These are phyloP conservation scores for Kazachstania kunashirensis DNA, from an alignment of 805 yeast genomes.

Conservation along the genomic window DNA sequence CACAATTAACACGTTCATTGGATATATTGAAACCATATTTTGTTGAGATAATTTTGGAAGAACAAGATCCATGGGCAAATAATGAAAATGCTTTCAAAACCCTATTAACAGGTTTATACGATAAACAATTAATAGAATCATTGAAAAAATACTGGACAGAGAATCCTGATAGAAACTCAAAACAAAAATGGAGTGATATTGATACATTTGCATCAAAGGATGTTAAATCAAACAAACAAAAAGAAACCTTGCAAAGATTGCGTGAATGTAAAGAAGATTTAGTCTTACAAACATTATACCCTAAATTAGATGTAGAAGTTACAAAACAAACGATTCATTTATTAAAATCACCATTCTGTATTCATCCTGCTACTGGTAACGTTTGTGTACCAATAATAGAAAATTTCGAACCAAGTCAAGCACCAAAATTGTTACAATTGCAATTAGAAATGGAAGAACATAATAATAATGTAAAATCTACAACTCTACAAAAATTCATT, in stretches of 20 bases:
- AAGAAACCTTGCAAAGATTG: constrained; percentile 34
- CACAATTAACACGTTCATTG: constrained; percentile 70
- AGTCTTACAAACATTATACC: constrained; percentile 72
- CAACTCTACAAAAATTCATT: constrained; percentile 62
- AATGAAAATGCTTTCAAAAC: constrained; percentile 47
- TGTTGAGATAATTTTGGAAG: constrained; percentile 53
- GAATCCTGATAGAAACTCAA: constrained; percentile 43
- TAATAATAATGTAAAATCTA: constrained; percentile 40
- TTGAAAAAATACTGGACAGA: constrained; percentile 51
- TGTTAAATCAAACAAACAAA: constrained; percentile 12
- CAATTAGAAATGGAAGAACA: constrained; percentile 53
- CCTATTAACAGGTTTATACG: constrained; percentile 54
- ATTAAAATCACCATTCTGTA: constrained; percentile 91
- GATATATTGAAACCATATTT: constrained; percentile 57
- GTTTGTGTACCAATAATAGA: constrained; percentile 74
- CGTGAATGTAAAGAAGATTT: constrained; percentile 75
- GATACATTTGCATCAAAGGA: constrained; percentile 39
- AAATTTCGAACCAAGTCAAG: constrained; percentile 60
- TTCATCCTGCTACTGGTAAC: constrained; percentile 92
- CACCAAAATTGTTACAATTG: constrained; percentile 63
- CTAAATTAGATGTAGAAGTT: constrained; percentile 88
- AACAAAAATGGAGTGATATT: constrained; percentile 72
- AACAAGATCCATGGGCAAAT: constrained; percentile 80
- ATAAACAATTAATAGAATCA: constrained; percentile 42
- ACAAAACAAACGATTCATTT: constrained; percentile 84